Evolutionary conservation across 1,139 yeast genomes (phyloP), one percentile per base, ranked within the genome.

Genomic region (Taiozyma sp.): DNA sequence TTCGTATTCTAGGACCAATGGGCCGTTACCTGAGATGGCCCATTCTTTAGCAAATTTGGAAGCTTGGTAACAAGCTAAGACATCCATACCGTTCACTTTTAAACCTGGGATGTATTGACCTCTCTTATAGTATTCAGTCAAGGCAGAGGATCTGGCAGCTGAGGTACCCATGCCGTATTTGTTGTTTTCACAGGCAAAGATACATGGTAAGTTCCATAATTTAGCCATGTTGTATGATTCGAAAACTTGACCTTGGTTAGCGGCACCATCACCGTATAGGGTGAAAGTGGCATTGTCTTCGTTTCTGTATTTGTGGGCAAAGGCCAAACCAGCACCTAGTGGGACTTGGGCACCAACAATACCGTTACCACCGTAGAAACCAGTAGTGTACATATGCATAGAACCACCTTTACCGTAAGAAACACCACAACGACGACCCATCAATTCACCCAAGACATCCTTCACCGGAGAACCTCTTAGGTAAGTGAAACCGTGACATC

Each of bases 91-190:
- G 72, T 93, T 93, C 67, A 93, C 89, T 79, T 92, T 93, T 69
- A 93, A 80, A 76, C 99, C 99, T 61, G 99, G 99, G 64, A 93
- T 93, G 79, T 91, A 93, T 77, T 93, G 99, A 69, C 98, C 99
- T 78, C 99, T 91, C 85, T 93, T 90, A 84, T 87, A 88, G 81
- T 91, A 93, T 67, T 93, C 98, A 55, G 96, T 86, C 80, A 91
- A 76, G 49, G 99, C 99, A 53, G 97, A 91, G 16, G 98, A 90
- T 76, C 99, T 86, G 50, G 96, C 75, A 53, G 98, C 98, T 60
- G 99, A 76, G 51, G 99, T 93, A 76, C 99, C 99, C 99, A 93
- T 93, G 80, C 99, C 99, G 72, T 93, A 93, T 78, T 91, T 93
- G 84, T 93, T 93, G 82, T 93, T 93, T 76, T 93, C 99, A 80